phyloP scores from a whole-genome alignment of 352 stramenopile genomes.

The Discostella stelligera region DNA sequence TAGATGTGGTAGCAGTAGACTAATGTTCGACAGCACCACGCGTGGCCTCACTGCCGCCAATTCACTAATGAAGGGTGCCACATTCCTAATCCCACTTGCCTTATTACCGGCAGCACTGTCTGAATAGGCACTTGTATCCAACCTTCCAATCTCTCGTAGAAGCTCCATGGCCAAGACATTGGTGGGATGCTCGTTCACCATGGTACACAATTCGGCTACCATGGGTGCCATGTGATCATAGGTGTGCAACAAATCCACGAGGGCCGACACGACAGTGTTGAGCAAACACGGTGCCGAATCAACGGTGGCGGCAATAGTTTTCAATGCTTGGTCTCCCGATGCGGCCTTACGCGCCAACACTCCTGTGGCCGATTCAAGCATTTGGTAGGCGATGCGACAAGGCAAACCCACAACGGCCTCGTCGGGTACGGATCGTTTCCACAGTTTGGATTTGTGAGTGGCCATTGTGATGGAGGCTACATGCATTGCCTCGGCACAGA shows the following conservation, averaged over 20 bases:
- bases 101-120: conserved; percentile 49
- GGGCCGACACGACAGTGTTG: conserved; percentile 66
- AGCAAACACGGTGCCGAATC: conserved; percentile 51
- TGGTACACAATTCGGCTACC: conserved; percentile 68
- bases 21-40: conserved; percentile 67
- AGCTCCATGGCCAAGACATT: conserved; percentile 67
- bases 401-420: conserved; percentile 69
- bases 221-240: conserved; percentile 76
- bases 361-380: conserved; percentile 72
- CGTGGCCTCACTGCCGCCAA: conserved; percentile 55
- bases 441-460: conserved; percentile 55
- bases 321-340: conserved; percentile 59
- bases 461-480: conserved; percentile 62
- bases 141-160: conserved; percentile 68
- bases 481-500: conserved; percentile 64
- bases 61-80: conserved; percentile 76
- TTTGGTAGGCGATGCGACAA: conserved; percentile 76
- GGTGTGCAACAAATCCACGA: conserved; percentile 80
- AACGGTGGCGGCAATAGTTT: conserved; percentile 68
- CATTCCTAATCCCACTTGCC: conserved; percentile 73
- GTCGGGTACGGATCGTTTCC: conserved; percentile 71
- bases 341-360: conserved; percentile 55
- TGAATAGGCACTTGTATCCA: conserved; percentile 49
- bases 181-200: conserved; percentile 47
- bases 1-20: conserved; percentile 70